Evolutionary conservation across 1,139 yeast genomes (phyloP).

Genomic region (Torulaspora pretoriensis): DNA sequence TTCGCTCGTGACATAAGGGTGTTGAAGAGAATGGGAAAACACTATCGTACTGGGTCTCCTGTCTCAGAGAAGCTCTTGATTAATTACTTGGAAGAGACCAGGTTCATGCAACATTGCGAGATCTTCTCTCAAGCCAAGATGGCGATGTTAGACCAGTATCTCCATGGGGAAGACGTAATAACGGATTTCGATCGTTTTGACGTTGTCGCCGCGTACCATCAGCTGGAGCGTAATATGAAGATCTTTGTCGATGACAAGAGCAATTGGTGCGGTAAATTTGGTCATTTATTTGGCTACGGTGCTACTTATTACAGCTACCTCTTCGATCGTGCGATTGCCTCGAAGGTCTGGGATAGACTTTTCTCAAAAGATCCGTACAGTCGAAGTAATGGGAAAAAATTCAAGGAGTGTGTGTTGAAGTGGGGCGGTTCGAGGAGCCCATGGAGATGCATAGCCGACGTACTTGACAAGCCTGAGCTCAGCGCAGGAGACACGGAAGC

Average conservation of each 20-base stretch:
- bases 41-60: slow-evolving; percentile 62
- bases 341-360: slow-evolving; percentile 72
- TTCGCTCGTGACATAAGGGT: slow-evolving; percentile 83
- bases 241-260: slow-evolving; percentile 62
- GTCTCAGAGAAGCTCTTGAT: slow-evolving; percentile 50
- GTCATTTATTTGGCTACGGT: slow-evolving; percentile 91
- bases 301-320: slow-evolving; percentile 90
- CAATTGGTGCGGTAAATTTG: slow-evolving; percentile 92
- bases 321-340: slow-evolving; percentile 89
- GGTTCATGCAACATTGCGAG: slow-evolving; percentile 63
- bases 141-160: slow-evolving; percentile 80
- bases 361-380: slow-evolving; percentile 68
- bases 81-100: slow-evolving; percentile 50
- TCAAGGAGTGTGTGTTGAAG: slow-evolving; percentile 62
- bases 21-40: slow-evolving; percentile 65
- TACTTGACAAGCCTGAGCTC: slow-evolving; percentile 58
- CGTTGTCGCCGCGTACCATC: slow-evolving; percentile 58
- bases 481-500: slow-evolving; percentile 67
- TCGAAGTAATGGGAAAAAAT: slow-evolving; percentile 67
- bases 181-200: slow-evolving; percentile 37
- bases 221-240: slow-evolving; percentile 51
- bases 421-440: slow-evolving; percentile 97
- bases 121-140: slow-evolving; percentile 82
- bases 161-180: slow-evolving; percentile 48
- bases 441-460: slow-evolving; percentile 81